Evolutionary conservation across 2,329 filamentous ascomycete genomes (phyloP), one percentile per base, ranked within the genome.

Genomic region (Magnaporthiopsis poae): DNA sequence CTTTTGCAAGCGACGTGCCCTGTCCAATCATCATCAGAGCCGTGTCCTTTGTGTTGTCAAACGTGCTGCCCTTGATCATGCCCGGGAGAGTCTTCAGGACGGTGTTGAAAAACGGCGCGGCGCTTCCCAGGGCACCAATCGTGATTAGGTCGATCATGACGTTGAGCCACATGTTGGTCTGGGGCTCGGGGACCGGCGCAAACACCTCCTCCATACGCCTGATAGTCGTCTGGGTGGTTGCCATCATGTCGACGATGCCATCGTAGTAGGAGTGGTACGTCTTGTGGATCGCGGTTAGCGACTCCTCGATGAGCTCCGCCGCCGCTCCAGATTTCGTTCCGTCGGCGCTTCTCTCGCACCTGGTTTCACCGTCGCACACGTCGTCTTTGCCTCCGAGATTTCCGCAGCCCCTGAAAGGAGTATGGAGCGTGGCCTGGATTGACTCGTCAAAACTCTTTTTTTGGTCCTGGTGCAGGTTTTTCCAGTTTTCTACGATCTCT

Each of bases 71-170:
- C 2, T 68, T 68, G 36, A 60, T 25, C 56, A 73, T 72, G 46
- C 68, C 68, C 0, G 71, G 68, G 61, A 72, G 59, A 15, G 67
- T 62, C 67, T 71, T 71, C 52, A 75, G 39, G 31, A 71, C 61
- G 12, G 29, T 66, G 67, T 75, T 75, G 69, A 76, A 74, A 65
- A 73, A 73, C 31, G 71, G 71, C 36, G 66, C 74, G 1, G 69
- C 70, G 25, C 63, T 68, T 31, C 69, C 66, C 33, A 71, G 66
- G 8, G 71, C 68, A 3, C 73, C 74, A n/a, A 76, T 65, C 36
- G 70, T 73, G 61, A 75, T 33, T 13, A 75, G 66, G 67, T 75
- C 71, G 33, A 76, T 69, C 8, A 77, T 67, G 36, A 77, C 66
- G n/a, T 68, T 39, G 9, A 72, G 64, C 73, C 72, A 75, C 46